Percentiles rank a stretch among this genome's conserved stretches.
Evolutionary conservation across 192 early-diverging fungal species (phyloP).

Genomic region (Gigaspora rosea): DNA sequence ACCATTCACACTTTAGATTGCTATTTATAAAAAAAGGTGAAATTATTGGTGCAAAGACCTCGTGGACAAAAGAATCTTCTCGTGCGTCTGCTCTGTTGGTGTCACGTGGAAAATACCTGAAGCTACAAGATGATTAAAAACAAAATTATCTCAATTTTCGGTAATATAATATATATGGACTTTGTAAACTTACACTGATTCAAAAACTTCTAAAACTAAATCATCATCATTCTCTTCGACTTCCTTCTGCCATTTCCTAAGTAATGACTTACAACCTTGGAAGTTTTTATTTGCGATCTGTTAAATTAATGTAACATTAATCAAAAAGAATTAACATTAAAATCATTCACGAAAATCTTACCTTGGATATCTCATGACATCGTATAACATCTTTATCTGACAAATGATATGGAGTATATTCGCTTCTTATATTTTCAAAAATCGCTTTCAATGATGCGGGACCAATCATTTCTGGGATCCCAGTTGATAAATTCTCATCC

Average conservation of each 20-base stretch:
- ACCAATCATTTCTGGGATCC: background rate
- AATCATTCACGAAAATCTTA: slow-evolving; percentile 13
- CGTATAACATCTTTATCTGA: slow-evolving; percentile 18
- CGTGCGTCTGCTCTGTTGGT: background rate
- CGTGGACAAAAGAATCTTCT: slow-evolving; percentile 23
- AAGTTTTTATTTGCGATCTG: slow-evolving; percentile 17
- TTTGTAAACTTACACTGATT: slow-evolving; percentile 10
- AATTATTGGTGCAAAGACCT: slow-evolving; percentile 12
- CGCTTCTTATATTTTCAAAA: slow-evolving; percentile 15
- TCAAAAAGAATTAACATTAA: slow-evolving; percentile 15
- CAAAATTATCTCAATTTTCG: background rate
- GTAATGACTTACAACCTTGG: slow-evolving; percentile 3
- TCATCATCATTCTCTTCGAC: background rate
- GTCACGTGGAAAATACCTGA: background rate
- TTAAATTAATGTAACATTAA: slow-evolving; percentile 20
- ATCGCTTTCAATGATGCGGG: slow-evolving; percentile 4
- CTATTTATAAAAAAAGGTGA: slow-evolving; percentile 4
- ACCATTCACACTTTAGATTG: slow-evolving; percentile 19
- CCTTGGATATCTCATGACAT: slow-evolving; percentile 25
- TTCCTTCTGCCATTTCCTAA: slow-evolving; percentile 27
- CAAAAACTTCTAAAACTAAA: slow-evolving; percentile 17
- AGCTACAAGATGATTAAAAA: background rate
- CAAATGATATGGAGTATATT: slow-evolving; percentile 21
- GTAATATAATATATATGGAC: background rate
- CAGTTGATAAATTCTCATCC: slow-evolving; percentile 2